These are phyloP conservation scores for Misopates orontium DNA, from an alignment of 257 asterid species.

Conservation along the genomic window DNA sequence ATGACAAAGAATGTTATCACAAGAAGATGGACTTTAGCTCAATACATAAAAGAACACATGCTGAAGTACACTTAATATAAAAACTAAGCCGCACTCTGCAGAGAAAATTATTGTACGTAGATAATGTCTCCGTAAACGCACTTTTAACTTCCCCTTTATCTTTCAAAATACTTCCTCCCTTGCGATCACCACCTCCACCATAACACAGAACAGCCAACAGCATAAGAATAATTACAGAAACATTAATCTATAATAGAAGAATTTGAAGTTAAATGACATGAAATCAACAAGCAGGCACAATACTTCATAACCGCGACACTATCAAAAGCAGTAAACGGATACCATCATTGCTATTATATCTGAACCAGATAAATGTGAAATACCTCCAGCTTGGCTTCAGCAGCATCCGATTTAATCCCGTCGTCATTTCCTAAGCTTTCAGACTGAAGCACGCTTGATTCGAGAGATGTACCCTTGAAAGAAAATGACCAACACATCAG, in stretches of 20 bases:
- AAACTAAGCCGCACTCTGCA: neutral
- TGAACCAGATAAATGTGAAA: conserved; percentile 9
- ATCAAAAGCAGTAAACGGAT: conserved; percentile 18
- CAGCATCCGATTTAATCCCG: conserved; percentile 32
- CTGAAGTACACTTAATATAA: conserved; percentile 2
- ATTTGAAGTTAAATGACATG: neutral
- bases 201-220: conserved; percentile 14
- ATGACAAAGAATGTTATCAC: conserved; percentile 9
- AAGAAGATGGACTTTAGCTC: conserved; percentile 9
- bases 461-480: conserved; percentile 43
- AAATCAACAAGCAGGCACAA: neutral
- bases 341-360: neutral
- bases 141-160: neutral
- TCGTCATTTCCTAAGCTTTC: conserved; percentile 34
- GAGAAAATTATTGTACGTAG: too few species aligned
- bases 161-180: neutral
- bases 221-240: neutral
- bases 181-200: conserved; percentile 18
- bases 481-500: conserved; percentile 22
- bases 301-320: neutral
- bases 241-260: neutral
- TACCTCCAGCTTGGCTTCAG: conserved; percentile 58
- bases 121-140: neutral
- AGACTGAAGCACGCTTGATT: conserved; percentile 38
- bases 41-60: conserved; percentile 15